Percentiles rank a stretch among this genome's conserved stretches.
Evolutionary conservation across 768 basidiomycete species (phyloP).

Genomic region (Termitomyces sp.): DNA sequence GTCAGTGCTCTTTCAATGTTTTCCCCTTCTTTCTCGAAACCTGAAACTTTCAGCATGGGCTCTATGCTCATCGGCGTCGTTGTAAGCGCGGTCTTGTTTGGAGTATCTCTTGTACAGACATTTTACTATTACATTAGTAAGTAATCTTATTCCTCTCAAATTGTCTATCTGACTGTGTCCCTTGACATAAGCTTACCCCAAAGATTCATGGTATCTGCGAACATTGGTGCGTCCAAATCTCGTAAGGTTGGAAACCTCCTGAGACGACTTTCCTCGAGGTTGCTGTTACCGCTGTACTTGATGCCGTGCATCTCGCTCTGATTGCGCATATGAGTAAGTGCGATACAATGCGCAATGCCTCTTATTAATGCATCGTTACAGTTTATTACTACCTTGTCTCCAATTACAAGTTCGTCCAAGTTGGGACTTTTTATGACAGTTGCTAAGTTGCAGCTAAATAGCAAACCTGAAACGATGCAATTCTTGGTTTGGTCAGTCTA

Average conservation of each 20-base stretch:
- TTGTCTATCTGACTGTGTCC: neutral
- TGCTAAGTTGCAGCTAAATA: constrained; percentile 1
- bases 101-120: constrained; percentile 15
- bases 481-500: constrained; percentile 22
- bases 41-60: constrained; percentile 12
- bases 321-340: constrained; percentile 40
- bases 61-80: constrained; percentile 14
- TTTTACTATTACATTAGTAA: constrained; percentile 16
- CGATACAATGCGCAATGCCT: neutral
- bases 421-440: neutral
- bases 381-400: constrained; percentile 16
- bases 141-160: neutral
- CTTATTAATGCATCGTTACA: neutral
- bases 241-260: neutral
- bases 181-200: constrained; percentile 10
- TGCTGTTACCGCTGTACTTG: constrained; percentile 31
- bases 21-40: neutral
- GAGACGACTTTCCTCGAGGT: constrained; percentile 24
- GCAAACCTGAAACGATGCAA: constrained; percentile 18
- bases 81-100: constrained; percentile 15
- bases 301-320: constrained; percentile 41
- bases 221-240: constrained; percentile 2
- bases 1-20: constrained; percentile 3
- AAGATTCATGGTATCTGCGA: constrained; percentile 14
- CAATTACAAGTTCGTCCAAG: constrained; percentile 11